phyloP scores from a whole-genome alignment of 441 rosid species.

The Erodium moschatum region DNA sequence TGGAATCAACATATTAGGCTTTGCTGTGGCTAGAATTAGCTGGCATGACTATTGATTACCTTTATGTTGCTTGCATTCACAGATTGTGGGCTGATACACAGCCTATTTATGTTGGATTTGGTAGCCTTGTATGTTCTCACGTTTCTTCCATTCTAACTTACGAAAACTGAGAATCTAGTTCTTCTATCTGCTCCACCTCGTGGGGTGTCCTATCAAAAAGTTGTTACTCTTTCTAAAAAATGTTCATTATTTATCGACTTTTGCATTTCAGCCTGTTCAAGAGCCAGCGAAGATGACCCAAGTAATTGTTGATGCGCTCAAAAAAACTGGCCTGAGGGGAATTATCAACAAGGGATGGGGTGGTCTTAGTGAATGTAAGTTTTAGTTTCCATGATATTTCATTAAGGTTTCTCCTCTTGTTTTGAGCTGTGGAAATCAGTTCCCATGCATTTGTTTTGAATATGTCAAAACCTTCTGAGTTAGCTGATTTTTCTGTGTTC shows the following conservation, averaged over 20 bases:
- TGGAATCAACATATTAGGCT: too few relatives aligned
- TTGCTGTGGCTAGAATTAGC: too few relatives aligned
- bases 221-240: neutral
- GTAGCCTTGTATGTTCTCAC: conserved; percentile 19
- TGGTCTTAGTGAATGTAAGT: conserved; percentile 25
- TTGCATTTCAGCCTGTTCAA: conserved; percentile 23
- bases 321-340: conserved; percentile 25
- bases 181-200: neutral
- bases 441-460: neutral
- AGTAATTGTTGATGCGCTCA: conserved; percentile 20
- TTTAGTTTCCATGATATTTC: neutral
- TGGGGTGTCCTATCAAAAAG: neutral
- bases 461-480: neutral
- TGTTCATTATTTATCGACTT: neutral
- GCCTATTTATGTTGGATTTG: conserved; percentile 94
- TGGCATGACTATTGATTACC: conserved; percentile 5
- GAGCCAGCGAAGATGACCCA: conserved; percentile 28
- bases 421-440: neutral
- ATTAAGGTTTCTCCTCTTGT: neutral
- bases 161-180: neutral
- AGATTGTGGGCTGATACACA: conserved; percentile 98
- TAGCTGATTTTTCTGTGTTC: neutral
- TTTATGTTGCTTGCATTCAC: conserved; percentile 19
- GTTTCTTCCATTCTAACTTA: conserved; percentile 1
- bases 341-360: conserved; percentile 28